phyloP scores from a whole-genome alignment of 257 asterid species.

The Solanum pennellii region DNA sequence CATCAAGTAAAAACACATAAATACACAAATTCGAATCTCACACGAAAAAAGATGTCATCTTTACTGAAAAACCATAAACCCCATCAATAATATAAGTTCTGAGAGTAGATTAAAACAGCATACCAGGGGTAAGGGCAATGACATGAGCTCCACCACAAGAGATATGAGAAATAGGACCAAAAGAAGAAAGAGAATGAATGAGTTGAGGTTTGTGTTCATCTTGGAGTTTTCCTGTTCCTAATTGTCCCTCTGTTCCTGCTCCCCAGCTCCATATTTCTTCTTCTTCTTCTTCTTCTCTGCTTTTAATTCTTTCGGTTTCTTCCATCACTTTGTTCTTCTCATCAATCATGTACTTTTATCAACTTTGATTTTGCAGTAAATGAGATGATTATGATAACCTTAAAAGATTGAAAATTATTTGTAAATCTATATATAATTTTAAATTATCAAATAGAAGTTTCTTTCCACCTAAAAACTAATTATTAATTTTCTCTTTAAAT shows the following conservation, averaged over 20 bases:
- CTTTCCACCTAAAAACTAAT: not conserved
- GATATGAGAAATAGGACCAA: conserved; percentile 38
- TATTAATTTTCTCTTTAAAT: too few relatives aligned
- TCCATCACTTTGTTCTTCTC: not conserved
- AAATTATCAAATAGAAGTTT: not conserved
- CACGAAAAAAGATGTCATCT: not conserved
- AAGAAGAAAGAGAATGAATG: conserved; percentile 42
- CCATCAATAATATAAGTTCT: not conserved
- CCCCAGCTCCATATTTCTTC: conserved; percentile 90
- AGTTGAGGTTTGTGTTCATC: conserved; percentile 63
- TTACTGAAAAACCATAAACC: not conserved
- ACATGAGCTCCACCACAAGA: conserved; percentile 98
- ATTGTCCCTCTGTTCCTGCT: conserved; percentile 89
- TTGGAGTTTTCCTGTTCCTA: conserved; percentile 50
- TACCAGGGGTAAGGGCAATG: conserved; percentile 61
- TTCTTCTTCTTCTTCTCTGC: not conserved
- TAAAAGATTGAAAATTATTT: too few relatives aligned
- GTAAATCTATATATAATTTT: not conserved
- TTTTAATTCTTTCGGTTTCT: conserved; percentile 3
- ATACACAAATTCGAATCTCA: not conserved
- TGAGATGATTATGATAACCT: not conserved
- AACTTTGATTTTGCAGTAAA: not conserved
- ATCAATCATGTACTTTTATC: not conserved
- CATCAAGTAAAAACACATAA: not conserved
- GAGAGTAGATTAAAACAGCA: not conserved